Percentiles rank a stretch among this genome's conserved stretches.
These are phyloP conservation scores for Hericium coralloides DNA, from an alignment of 768 basidiomycete species.

Conservation along the genomic window DNA sequence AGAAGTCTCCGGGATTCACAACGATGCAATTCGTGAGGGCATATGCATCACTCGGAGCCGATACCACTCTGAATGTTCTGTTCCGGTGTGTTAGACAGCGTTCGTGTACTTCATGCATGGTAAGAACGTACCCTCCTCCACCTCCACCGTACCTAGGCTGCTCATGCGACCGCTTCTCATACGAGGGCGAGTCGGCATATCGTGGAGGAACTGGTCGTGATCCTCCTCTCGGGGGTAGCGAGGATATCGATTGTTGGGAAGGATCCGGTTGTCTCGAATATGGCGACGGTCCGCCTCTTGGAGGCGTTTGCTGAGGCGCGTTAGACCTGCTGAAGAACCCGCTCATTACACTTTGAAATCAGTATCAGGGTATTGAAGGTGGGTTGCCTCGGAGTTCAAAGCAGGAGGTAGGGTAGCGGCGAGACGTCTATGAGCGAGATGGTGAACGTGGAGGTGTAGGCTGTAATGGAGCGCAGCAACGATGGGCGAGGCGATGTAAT, in stretches of 20 bases:
- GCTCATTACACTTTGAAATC: conserved; percentile 5
- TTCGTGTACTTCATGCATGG: neutral
- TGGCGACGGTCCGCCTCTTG: conserved; percentile 7
- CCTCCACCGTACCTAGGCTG: conserved; percentile 10
- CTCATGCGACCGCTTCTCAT: conserved; percentile 21
- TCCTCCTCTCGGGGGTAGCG: neutral
- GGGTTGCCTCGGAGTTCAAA: neutral
- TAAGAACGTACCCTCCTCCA: conserved; percentile 15
- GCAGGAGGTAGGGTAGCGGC: neutral
- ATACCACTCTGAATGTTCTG: conserved; percentile 18
- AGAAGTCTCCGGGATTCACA: conserved; percentile 72
- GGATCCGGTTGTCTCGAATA: conserved; percentile 11
- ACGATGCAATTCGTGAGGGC: conserved; percentile 79
- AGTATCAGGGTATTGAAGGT: neutral
- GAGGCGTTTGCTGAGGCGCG: conserved; percentile 1
- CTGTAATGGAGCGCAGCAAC: neutral
- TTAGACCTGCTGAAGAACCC: conserved; percentile 6
- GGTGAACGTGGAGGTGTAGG: neutral
- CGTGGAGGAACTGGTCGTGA: conserved; percentile 16
- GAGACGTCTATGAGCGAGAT: neutral
- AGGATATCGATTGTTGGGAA: conserved; percentile 8
- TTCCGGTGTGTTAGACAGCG: neutral
- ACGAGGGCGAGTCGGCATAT: conserved; percentile 20
- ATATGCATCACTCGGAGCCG: conserved; percentile 28
- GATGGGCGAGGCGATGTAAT: neutral